phyloP scores from a whole-genome alignment of 495 filamentous ascomycete species.

The Hypoxylon intermedium region DNA sequence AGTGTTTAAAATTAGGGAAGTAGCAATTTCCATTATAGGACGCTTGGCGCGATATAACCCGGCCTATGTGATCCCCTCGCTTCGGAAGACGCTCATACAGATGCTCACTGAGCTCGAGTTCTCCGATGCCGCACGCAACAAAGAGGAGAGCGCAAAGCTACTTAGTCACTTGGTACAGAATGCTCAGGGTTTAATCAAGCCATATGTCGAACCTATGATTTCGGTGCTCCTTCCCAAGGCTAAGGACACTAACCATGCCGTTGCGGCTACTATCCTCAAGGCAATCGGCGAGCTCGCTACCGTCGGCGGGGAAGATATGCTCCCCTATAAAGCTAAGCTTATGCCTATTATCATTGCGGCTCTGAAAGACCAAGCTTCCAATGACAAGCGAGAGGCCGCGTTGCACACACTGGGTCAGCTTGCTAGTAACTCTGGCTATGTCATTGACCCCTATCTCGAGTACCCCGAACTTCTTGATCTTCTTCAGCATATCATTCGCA shows the following conservation, averaged over 20 bases:
- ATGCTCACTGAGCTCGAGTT: conserved; percentile 94
- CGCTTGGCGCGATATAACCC: conserved; percentile 90
- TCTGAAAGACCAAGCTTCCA: conserved; percentile 89
- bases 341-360: conserved; percentile 96
- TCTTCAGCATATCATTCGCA: conserved; percentile 90
- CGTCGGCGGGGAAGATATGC: conserved; percentile 91
- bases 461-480: conserved; percentile 92
- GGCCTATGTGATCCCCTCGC: conserved; percentile 93
- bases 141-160: conserved; percentile 93
- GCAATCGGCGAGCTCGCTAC: conserved; percentile 92
- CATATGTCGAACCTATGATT: conserved; percentile 95
- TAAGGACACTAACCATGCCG: conserved; percentile 78
- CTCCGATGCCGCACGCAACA: conserved; percentile 89
- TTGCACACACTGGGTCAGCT: conserved; percentile 90
- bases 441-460: conserved; percentile 94
- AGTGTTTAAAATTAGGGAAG: conserved; percentile 87
- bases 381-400: conserved; percentile 86
- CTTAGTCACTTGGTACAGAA: conserved; percentile 92
- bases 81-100: conserved; percentile 94
- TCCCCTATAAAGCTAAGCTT: conserved; percentile 80
- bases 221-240: conserved; percentile 89
- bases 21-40: conserved; percentile 93
- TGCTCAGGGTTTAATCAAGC: conserved; percentile 87
- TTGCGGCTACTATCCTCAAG: conserved; percentile 90
- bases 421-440: conserved; percentile 93